phyloP scores from a whole-genome alignment of 2,329 filamentous ascomycete genomes.

The Fusarium paranaense region DNA sequence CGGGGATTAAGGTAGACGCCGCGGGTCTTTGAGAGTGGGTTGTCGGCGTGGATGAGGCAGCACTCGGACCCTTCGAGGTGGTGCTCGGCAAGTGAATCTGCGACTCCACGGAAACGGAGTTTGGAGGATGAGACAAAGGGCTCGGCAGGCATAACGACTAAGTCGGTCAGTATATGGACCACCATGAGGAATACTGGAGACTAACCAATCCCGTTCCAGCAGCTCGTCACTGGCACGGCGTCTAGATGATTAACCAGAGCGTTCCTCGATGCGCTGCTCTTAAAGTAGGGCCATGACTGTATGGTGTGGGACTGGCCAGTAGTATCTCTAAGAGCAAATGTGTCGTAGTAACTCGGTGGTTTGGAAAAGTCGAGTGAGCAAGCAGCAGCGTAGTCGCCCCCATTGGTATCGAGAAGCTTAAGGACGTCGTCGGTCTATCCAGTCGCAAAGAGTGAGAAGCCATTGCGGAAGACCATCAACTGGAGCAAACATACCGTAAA shows the following conservation, averaged over 20 bases:
- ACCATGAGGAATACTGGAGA: background rate
- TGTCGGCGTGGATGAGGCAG: conserved; percentile 81
- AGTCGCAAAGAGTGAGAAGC: conserved; percentile 3
- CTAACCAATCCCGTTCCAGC: conserved; percentile 59
- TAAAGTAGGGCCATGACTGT: conserved; percentile 71
- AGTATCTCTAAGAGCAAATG: conserved; percentile 69
- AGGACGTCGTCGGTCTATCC: conserved; percentile 65
- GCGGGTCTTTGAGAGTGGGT: conserved; percentile 62
- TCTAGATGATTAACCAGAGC: conserved; percentile 62
- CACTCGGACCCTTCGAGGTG: conserved; percentile 84
- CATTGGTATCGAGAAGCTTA: conserved; percentile 66
- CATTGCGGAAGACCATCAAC: background rate
- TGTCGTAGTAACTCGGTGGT: conserved; percentile 69
- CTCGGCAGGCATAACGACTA: conserved; percentile 63
- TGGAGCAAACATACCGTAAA: conserved; percentile 61
- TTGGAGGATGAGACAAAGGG: conserved; percentile 62
- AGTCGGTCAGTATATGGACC: conserved; percentile 1
- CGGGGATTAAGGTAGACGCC: conserved; percentile 77
- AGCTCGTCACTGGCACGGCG: conserved; percentile 59
- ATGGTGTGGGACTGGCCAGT: conserved; percentile 63
- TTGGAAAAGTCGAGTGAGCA: conserved; percentile 71
- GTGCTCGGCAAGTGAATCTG: conserved; percentile 68
- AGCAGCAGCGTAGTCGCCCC: conserved; percentile 69
- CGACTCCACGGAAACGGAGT: conserved; percentile 72
- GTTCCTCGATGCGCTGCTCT: conserved; percentile 60